phyloP scores from a whole-genome alignment of 2,329 filamentous ascomycete species.

The Fusarium sarcochroum region DNA sequence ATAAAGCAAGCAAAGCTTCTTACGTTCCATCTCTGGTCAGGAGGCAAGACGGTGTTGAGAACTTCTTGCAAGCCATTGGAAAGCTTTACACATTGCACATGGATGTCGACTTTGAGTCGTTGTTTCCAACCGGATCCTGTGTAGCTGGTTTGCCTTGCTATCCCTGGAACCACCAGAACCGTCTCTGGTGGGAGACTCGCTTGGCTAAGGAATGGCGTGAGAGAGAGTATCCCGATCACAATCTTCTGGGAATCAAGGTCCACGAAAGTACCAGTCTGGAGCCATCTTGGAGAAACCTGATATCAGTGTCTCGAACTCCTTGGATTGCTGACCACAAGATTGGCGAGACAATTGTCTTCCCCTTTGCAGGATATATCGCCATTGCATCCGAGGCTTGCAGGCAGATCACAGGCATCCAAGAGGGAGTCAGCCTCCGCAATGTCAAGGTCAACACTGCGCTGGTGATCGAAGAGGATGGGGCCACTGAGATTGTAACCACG shows the following conservation, averaged over 20 bases:
- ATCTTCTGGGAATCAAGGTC: background rate
- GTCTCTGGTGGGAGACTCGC: background rate
- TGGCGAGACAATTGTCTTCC: background rate
- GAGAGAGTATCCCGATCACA: background rate
- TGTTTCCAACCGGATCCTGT: background rate
- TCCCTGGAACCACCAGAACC: background rate
- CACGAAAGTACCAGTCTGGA: no score
- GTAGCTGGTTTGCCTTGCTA: background rate
- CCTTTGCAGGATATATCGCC: background rate
- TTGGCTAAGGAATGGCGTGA: background rate
- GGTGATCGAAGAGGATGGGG: no score
- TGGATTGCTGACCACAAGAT: conserved; percentile 1
- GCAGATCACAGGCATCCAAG: background rate
- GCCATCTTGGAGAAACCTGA: no score
- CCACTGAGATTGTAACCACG: no score
- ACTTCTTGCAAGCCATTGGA: background rate
- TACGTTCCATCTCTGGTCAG: background rate
- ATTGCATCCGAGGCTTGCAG: background rate
- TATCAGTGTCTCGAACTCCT: no score
- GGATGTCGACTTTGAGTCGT: background rate
- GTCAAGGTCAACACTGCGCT: background rate
- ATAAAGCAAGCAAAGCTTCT: background rate
- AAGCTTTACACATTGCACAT: background rate
- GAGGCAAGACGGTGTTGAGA: background rate
- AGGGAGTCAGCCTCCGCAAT: background rate